A percentile compares a stretch with the other conserved stretches of the same genome.
These are phyloP conservation scores for Henningerozyma blattae DNA, from an alignment of 805 yeast genomes.

Conservation along the genomic window DNA sequence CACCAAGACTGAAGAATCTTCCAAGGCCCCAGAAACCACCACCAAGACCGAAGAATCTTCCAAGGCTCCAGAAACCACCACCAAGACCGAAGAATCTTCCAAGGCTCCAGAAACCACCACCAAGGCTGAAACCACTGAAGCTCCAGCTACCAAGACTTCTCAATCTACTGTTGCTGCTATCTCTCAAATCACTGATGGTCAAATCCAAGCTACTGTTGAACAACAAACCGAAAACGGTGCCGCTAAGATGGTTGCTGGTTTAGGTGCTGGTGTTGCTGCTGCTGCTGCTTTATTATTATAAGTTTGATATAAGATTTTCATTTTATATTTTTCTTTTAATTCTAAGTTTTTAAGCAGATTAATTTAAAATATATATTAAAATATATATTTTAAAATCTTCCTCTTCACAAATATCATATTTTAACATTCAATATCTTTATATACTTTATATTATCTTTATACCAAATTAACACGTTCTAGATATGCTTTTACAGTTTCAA, in stretches of 20 bases:
- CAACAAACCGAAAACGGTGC: slow-evolving; percentile 6
- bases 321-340: no score
- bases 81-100: slow-evolving; percentile 6
- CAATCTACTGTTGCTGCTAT: slow-evolving; percentile 1
- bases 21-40: slow-evolving; percentile 1
- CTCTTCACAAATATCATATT: no score
- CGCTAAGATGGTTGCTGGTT: slow-evolving; percentile 1
- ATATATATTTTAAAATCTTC: no score
- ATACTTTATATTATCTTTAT: no score
- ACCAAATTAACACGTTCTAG: no score
- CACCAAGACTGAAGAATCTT: not conserved
- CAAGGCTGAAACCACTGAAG: not conserved
- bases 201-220: slow-evolving; percentile 1
- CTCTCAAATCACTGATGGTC: not conserved
- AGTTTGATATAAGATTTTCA: not conserved
- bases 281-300: slow-evolving; percentile 3
- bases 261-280: slow-evolving; percentile 3
- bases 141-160: not conserved
- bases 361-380: no score
- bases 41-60: not conserved
- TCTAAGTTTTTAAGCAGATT: no score
- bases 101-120: not conserved
- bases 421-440: no score
- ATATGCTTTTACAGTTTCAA: no score
- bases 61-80: slow-evolving; percentile 7